Evolutionary conservation across 768 basidiomycete genomes (phyloP), one percentile per base, ranked within the genome.

Genomic region (Cubamyces lactineus): DNA sequence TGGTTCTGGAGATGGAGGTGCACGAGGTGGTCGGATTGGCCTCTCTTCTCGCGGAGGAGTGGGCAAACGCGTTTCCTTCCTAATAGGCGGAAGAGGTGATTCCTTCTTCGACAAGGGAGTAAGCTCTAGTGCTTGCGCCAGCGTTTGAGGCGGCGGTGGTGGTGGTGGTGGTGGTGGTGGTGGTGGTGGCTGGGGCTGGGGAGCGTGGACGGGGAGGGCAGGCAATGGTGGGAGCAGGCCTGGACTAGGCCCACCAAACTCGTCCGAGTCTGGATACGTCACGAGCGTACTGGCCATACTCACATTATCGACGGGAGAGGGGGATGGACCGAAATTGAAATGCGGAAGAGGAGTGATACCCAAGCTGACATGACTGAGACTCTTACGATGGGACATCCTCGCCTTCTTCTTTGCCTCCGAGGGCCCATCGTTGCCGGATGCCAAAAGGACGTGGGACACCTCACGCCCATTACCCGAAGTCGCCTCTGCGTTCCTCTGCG

Each of bases 311-410:
- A 57, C 64, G 3, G 58, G 64, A 19, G 63, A 67, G 8, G 67
- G 45, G 5, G 70, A 61, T 9, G 68, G 64, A 5, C 65, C 67
- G 26, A 67, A 57, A 54, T 60, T 68, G 21, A 67, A 48, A 51
- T 69, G 68, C n/a, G 71, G 71, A 2, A 72, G 62, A 13, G 66
- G 66, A 24, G 67, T 66, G 26, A 72, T 55, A 3, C 62, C 68
- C 1, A 72, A 62, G 53, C 70, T 69, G 51, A 72, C 71, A 49
- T 69, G 68, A 50, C 69, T 70, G 16, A 72, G 62, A 43, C 68
- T 69, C 62, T 70, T 72, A 57, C 63, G 34, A 38, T 64, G 63
- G 12, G 53, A 50, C 48, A 64, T 54, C 58, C 54, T 58, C 16
- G 46, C 34, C 48, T 38, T 55, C 63, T 62, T 62, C 19, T 43